Evolutionary conservation across 176 grass and related monocot species (phyloP).

Genomic region (Aegilops tauschii): DNA sequence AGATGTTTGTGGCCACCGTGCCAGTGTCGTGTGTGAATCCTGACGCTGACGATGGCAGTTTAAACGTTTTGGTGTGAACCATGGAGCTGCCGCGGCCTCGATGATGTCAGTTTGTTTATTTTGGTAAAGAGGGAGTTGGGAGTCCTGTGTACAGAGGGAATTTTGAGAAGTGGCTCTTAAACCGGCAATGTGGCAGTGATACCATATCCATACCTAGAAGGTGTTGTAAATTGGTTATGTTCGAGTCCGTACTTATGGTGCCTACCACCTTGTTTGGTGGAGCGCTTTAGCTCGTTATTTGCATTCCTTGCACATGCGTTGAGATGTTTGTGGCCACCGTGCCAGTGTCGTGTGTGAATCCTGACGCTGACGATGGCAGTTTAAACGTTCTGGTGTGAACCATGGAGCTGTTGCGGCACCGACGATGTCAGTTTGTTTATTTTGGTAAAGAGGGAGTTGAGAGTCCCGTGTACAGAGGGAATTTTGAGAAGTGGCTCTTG

Average conservation of each 20-base stretch:
- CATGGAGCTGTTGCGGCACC: too few relatives aligned
- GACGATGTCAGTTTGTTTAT: background rate
- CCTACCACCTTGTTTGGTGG: background rate
- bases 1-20: background rate
- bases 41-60: background rate
- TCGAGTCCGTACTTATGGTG: background rate
- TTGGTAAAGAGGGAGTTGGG: background rate
- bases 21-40: background rate
- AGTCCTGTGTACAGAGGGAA: constrained; percentile 43
- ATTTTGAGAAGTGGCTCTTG: constrained; percentile 34
- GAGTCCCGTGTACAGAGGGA: constrained; percentile 40
- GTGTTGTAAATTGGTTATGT: constrained; percentile 29
- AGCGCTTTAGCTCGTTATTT: background rate
- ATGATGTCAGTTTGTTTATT: background rate
- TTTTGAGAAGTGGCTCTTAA: constrained; percentile 37
- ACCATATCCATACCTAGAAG: background rate
- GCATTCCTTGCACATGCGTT: background rate
- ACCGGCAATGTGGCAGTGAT: background rate
- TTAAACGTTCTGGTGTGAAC: background rate
- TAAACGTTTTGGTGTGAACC: background rate
- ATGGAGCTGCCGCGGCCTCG: background rate
- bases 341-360: too few relatives aligned
- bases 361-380: too few relatives aligned
- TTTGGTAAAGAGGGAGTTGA: too few relatives aligned
- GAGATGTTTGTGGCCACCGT: background rate